A percentile compares a stretch with the other conserved stretches of the same genome.
phyloP scores from a whole-genome alignment of 228 moss, liverwort and hornwort species.

The Sphagnum magellanicum region DNA sequence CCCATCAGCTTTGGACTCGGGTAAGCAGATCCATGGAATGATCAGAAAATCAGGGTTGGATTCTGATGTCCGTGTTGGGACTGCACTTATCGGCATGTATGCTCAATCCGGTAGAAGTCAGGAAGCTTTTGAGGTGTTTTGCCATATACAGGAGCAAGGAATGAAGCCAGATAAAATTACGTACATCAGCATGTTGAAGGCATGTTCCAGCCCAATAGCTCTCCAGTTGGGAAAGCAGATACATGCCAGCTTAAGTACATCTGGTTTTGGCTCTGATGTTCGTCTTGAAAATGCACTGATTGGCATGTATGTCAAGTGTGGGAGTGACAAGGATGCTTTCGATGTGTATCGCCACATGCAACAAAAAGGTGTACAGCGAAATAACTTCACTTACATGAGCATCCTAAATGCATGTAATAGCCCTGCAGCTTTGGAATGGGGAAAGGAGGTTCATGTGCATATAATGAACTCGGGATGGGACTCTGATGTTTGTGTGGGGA shows the following conservation, averaged over 20 bases:
- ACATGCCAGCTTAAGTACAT: not conserved
- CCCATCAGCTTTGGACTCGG: no score
- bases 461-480: not conserved
- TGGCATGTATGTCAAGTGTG: not conserved
- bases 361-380: not conserved
- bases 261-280: not conserved
- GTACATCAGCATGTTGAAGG: not conserved
- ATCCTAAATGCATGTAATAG: not conserved
- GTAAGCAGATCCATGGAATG: no score
- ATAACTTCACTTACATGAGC: not conserved
- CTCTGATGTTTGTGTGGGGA: constrained; percentile 1
- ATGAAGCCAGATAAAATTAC: constrained; percentile 1
- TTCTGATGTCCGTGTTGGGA: no score
- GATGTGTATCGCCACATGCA: constrained; percentile 1
- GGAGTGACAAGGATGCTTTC: constrained; percentile 1
- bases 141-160: not conserved
- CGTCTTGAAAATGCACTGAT: not conserved
- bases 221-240: not conserved
- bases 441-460: not conserved
- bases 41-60: no score
- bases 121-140: no score
- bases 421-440: constrained; percentile 2
- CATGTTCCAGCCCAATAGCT: not conserved
- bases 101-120: no score
- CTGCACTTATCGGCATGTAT: no score